Conservation (phyloP, 2,329 filamentous ascomycete genomes). For the Hymenoscyphus infarciens region DNA sequence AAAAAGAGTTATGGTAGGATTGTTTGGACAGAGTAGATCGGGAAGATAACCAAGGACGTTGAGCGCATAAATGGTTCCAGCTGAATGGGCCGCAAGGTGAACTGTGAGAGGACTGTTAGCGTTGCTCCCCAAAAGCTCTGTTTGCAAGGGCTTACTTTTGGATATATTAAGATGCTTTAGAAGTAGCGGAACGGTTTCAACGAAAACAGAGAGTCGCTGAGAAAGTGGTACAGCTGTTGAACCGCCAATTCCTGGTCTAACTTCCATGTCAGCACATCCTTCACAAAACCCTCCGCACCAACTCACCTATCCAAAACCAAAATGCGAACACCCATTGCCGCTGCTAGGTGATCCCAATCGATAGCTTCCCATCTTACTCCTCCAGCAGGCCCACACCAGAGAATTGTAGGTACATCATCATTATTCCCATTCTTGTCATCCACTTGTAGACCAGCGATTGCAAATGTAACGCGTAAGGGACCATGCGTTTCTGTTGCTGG, state of each 20-base stretch:
- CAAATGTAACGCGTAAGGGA: constrained; percentile 26
- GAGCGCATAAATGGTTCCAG: constrained; percentile 42
- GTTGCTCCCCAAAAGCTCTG: constrained; percentile 26
- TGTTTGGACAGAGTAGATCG: constrained; percentile 33
- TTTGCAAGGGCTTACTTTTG: constrained; percentile 1
- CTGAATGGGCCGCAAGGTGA: constrained; percentile 39
- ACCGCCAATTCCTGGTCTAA: constrained; percentile 43
- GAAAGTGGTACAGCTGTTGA: constrained; percentile 39
- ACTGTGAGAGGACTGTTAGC: constrained; percentile 20
- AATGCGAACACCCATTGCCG: constrained; percentile 36
- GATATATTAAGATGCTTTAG: constrained; percentile 36
- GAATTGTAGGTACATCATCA: constrained; percentile 30
- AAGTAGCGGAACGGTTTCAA: constrained; percentile 41
- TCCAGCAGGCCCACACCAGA: constrained; percentile 42
- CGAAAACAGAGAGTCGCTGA: constrained; percentile 38
- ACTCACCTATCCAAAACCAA: constrained; percentile 40
- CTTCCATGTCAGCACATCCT: neutral
- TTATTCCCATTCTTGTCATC: constrained; percentile 10
- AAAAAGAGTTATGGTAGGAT: constrained; percentile 34
- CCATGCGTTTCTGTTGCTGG: constrained; percentile 26
- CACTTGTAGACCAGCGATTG: constrained; percentile 27
- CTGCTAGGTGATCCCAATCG: constrained; percentile 33
- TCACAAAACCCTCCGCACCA: neutral
- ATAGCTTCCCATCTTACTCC: constrained; percentile 32
- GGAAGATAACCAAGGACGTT: constrained; percentile 39